phyloP scores from a whole-genome alignment of 441 rosid species.

The Pelargonium australe region DNA sequence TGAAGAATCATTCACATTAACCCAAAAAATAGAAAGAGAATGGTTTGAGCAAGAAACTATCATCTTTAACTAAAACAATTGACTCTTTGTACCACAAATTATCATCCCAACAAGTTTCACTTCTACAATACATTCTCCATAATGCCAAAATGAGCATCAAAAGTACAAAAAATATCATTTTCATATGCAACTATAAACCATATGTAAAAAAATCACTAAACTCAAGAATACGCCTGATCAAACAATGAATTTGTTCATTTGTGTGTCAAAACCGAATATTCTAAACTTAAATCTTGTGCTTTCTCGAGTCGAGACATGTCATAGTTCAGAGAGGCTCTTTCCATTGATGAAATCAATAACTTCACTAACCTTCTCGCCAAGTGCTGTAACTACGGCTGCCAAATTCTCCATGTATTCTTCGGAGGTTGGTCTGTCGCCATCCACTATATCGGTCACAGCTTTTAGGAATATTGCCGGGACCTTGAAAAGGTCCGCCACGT shows the following conservation, averaged over 20 bases:
- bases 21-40: not conserved
- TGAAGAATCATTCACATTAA: too few species aligned
- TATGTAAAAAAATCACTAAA: not conserved
- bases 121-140: not conserved
- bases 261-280: slow-evolving; percentile 8
- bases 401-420: slow-evolving; percentile 84
- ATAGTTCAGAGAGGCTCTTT: slow-evolving; percentile 62
- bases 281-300: not conserved
- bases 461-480: slow-evolving; percentile 77
- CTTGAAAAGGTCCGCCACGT: slow-evolving; percentile 76
- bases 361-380: slow-evolving; percentile 53
- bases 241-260: slow-evolving; percentile 11
- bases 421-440: slow-evolving; percentile 80
- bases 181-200: not conserved
- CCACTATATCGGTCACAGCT: slow-evolving; percentile 81
- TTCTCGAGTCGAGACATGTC: slow-evolving; percentile 19
- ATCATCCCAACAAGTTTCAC: not conserved
- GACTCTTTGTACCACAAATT: not conserved
- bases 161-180: not conserved
- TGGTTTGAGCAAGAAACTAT: not conserved
- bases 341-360: slow-evolving; percentile 67
- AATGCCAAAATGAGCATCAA: not conserved
- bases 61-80: not conserved
- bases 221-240: not conserved
- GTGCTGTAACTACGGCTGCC: slow-evolving; percentile 63